phyloP scores from a whole-genome alignment of 2,329 filamentous ascomycete species.

The Graphium sp. region DNA sequence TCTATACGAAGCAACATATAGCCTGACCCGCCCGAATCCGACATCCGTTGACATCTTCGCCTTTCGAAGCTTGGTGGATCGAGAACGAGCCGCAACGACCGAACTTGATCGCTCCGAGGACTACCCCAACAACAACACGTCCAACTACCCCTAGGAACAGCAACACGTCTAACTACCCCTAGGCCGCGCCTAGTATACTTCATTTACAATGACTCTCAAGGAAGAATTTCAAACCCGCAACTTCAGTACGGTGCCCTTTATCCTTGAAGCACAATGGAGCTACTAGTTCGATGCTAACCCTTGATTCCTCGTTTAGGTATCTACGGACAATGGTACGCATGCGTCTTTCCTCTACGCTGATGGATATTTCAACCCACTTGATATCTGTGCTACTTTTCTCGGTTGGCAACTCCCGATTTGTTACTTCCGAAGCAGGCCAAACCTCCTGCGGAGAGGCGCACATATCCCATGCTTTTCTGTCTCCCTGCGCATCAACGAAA shows the following conservation, averaged over 20 bases:
- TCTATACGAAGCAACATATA: not conserved
- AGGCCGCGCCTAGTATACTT: not conserved
- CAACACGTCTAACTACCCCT: not conserved
- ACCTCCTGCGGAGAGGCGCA: too few species aligned
- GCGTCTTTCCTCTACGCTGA: not conserved
- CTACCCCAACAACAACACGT: not conserved
- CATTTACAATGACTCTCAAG: slow-evolving; percentile 46
- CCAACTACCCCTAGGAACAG: not conserved
- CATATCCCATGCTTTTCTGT: too few species aligned
- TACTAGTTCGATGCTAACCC: slow-evolving; percentile 14
- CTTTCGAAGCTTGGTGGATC: too few species aligned
- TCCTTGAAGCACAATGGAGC: not conserved
- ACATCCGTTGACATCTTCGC: too few species aligned
- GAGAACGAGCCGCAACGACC: not conserved
- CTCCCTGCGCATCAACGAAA: not conserved
- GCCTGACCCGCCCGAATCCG: not conserved
- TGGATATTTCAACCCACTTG: not conserved
- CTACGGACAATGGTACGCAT: slow-evolving; percentile 57
- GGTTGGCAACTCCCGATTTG: not conserved
- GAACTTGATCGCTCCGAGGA: not conserved
- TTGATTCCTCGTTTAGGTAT: slow-evolving; percentile 32
- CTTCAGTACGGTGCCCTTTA: slow-evolving; percentile 41
- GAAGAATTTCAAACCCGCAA: slow-evolving; percentile 59
- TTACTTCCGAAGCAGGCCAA: too few species aligned
- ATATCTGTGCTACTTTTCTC: not conserved